Conservation (phyloP, 2,329 filamentous ascomycete genomes). For the Cercospora janseana region DNA sequence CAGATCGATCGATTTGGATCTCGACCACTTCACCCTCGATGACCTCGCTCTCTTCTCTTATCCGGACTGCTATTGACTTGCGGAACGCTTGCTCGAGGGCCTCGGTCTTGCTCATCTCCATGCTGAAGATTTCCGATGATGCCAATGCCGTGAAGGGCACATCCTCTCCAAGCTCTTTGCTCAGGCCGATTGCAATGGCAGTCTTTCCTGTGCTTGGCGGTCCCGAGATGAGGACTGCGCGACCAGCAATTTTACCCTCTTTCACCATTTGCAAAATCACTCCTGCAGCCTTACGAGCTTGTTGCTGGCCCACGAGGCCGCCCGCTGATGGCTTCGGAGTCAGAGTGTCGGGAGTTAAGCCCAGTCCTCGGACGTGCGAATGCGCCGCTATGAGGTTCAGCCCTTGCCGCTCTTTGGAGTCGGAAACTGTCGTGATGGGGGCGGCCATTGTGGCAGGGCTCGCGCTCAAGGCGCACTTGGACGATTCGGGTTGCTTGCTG, state of each 20-base stretch:
- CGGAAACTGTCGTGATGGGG: slow-evolving; percentile 78
- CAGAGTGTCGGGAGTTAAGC: slow-evolving; percentile 86
- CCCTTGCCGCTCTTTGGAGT: slow-evolving; percentile 92
- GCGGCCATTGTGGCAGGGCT: slow-evolving; percentile 15
- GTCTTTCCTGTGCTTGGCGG: slow-evolving; percentile 98
- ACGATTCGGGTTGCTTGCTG: neutral
- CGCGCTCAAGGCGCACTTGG: slow-evolving; percentile 14
- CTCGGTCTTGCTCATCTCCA: slow-evolving; percentile 99
- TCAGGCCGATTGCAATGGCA: slow-evolving; percentile 98
- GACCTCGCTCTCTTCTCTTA: slow-evolving; percentile 98
- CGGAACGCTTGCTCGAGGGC: slow-evolving; percentile 97
- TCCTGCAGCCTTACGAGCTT: slow-evolving; percentile 92
- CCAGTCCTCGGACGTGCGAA: slow-evolving; percentile 94
- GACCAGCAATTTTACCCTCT: slow-evolving; percentile 95
- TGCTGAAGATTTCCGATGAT: slow-evolving; percentile 94
- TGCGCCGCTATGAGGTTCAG: slow-evolving; percentile 97
- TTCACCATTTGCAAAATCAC: slow-evolving; percentile 99
- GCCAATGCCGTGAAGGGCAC: slow-evolving; percentile 96
- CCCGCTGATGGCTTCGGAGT: slow-evolving; percentile 84
- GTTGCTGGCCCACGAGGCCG: slow-evolving; percentile 92
- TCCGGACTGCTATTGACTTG: slow-evolving; percentile 95
- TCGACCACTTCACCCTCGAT: slow-evolving; percentile 99
- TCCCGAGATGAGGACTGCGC: slow-evolving; percentile 90
- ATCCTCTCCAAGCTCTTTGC: slow-evolving; percentile 84
- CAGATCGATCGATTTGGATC: slow-evolving; percentile 95